Evolutionary conservation across 345 rosid species (phyloP), one percentile per base, ranked within the genome.

Genomic region (Conringia planisiliqua): DNA sequence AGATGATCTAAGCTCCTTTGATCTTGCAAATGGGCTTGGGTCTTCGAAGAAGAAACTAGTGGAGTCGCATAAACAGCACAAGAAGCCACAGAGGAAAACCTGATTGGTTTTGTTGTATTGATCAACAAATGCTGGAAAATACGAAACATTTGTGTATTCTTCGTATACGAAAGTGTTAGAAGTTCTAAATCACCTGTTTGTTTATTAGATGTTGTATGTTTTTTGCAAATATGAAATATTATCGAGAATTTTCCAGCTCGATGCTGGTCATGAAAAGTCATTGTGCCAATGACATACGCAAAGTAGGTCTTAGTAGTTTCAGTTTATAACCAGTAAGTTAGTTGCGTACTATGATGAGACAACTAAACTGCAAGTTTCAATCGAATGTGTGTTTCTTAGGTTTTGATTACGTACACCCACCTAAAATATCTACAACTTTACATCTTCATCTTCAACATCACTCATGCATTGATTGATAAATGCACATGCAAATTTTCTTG

Each of bases 1-100:
- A 24, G 90, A 90, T 39, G 89, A 94, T 76, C 79, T 94, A 56
- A 87, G 65, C 69, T 85, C 91, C 14, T 91, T 92, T 54, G 97
- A 94, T 75, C 65, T 87, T 72, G 89, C 80, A 9, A 91, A 88
- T 64, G 97, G 97, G 14, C 51, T 88, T 59, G 74, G 78, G 3
- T 66, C 87, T 30, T 68, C 85, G 5, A 82, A 82, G 78, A 89
- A 83, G 86, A 91, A 88, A 81, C 47, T 79, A 27, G 83, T 33
- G 13, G 86, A 78, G 12, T 72, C 87, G 10, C 82, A 80, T 67
- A 90, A 87, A 80, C 86, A 87, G 38, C 88, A 94, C 63, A 90
- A 82, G 81, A 91, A 94, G 83, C 89, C 90, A 22, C 88, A 83
- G 64, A 83, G 83, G 82, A 91, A 82, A 72, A 83, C 87, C 61